Evolutionary conservation across 441 rosid genomes (phyloP).

Genomic region (Jatropha podagrica): DNA sequence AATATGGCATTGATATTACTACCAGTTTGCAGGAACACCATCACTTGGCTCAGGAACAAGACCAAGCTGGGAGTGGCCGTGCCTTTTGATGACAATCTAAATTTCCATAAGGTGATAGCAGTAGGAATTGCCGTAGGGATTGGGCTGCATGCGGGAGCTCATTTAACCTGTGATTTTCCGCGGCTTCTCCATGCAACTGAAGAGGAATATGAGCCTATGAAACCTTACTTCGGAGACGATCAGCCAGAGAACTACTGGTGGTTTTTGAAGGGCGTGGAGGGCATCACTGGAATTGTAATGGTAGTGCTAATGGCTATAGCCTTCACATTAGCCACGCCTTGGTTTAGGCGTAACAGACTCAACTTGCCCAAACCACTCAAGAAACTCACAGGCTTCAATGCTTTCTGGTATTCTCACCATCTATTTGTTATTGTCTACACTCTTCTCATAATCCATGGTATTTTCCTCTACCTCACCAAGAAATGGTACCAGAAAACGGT

Average conservation of each 20-base stretch:
- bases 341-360: slow-evolving; percentile 83
- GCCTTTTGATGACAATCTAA: slow-evolving; percentile 87
- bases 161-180: slow-evolving; percentile 85
- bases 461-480: slow-evolving; percentile 67
- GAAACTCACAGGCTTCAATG: slow-evolving; percentile 84
- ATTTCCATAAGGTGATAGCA: slow-evolving; percentile 86
- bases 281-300: slow-evolving; percentile 74
- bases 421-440: slow-evolving; percentile 70
- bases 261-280: slow-evolving; percentile 77
- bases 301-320: slow-evolving; percentile 80
- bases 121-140: slow-evolving; percentile 61
- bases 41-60: slow-evolving; percentile 90
- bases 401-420: slow-evolving; percentile 95
- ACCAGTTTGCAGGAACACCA: slow-evolving; percentile 86
- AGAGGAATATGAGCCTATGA: slow-evolving; percentile 58
- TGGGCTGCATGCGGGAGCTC: slow-evolving; percentile 63
- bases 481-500: slow-evolving; percentile 84
- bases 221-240: slow-evolving; percentile 53
- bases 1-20: slow-evolving; percentile 87
- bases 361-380: slow-evolving; percentile 63
- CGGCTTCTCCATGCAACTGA: slow-evolving; percentile 59
- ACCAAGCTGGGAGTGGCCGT: slow-evolving; percentile 63
- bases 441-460: slow-evolving; percentile 76
- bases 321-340: slow-evolving; percentile 78
- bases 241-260: slow-evolving; percentile 70